Base-by-base conservation (phyloP, 768 basidiomycete genomes). In the Tulasnella sp. region DNA sequence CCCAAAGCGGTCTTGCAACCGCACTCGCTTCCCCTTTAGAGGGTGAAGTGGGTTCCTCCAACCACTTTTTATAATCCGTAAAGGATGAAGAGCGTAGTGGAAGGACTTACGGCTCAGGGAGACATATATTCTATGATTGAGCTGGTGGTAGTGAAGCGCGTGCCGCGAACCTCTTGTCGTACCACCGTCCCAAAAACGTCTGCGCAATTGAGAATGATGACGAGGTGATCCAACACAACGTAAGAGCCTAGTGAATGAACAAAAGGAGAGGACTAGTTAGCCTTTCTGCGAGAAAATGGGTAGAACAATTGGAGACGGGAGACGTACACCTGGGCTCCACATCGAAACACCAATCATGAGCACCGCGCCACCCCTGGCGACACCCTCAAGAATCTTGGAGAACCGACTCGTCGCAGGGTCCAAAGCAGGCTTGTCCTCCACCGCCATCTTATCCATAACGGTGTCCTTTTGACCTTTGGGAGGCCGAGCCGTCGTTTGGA, bases 221-320 rank as follows among this genome's bases (percentile, higher is more conserved):
- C 11, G 79, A 80, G 24, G 79, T 80, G 11, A 80, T 41, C 79
- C 79, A 80, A 46, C 74, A 80, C 37, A 80, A 69, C 18, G 79
- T 80, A 20, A 80, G 31, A 34, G 79, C 79, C 79, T 80, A 31
- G 18, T 24, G 6, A 48, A 31, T 7, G 60, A 69, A 20, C 6
- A 34, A 20, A 37, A 34, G 4, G 54, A 48, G 37, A 64, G 58
- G 37, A 22, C 2, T 42, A 12, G 40, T 42, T 2, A 42, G 58
- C 37, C 20, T 37, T 18, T 37, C n/a, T 40, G 58, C 41, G 60
- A 18, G 11, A 37, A 37, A 37, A 37, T 2, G 37, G 20, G 16
- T 50, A 16, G 50, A 44, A 1, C 44, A 44, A 72, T 6, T 2
- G 37, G 18, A 46, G 41, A 58, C 20, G 37, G 46, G 24, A 73